Percentiles rank a stretch among this genome's conserved stretches.
Conservation (phyloP, 1,139 yeast genomes). For the Kodamaea arcana region DNA sequence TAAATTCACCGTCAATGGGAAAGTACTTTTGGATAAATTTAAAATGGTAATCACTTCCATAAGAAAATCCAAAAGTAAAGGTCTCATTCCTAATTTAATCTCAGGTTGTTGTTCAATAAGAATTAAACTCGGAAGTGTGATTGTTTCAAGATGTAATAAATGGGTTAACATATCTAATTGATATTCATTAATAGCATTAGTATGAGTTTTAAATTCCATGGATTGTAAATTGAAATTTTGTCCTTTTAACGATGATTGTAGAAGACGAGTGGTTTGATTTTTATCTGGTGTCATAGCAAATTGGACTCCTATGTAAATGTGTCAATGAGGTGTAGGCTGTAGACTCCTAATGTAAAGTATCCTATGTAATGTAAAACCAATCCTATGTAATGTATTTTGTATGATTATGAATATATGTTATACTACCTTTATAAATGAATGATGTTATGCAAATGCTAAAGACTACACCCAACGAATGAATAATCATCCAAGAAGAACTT, state of each 20-base stretch:
- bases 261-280: conserved; percentile 34
- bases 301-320: neutral
- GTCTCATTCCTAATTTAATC: conserved; percentile 47
- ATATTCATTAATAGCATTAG: conserved; percentile 35
- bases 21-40: conserved; percentile 47
- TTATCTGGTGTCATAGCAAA: conserved; percentile 23
- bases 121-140: conserved; percentile 33
- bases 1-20: conserved; percentile 51
- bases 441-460: too few relatives aligned
- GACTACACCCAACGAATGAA: too few relatives aligned
- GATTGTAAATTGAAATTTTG: conserved; percentile 31
- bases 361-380: too few relatives aligned
- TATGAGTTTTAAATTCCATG: conserved; percentile 38
- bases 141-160: conserved; percentile 30
- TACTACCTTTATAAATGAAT: too few relatives aligned
- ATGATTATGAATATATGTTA: neutral
- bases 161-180: conserved; percentile 40
- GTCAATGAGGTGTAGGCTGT: too few relatives aligned
- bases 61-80: conserved; percentile 47
- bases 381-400: neutral
- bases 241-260: conserved; percentile 31
- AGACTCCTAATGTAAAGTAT: too few relatives aligned
- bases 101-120: conserved; percentile 51
- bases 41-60: conserved; percentile 52
- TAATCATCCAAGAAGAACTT: neutral